Percentiles rank a stretch among this genome's conserved stretches.
Evolutionary conservation across 352 stramenopile genomes (phyloP).

Genomic region (Detonula confervacea): DNA sequence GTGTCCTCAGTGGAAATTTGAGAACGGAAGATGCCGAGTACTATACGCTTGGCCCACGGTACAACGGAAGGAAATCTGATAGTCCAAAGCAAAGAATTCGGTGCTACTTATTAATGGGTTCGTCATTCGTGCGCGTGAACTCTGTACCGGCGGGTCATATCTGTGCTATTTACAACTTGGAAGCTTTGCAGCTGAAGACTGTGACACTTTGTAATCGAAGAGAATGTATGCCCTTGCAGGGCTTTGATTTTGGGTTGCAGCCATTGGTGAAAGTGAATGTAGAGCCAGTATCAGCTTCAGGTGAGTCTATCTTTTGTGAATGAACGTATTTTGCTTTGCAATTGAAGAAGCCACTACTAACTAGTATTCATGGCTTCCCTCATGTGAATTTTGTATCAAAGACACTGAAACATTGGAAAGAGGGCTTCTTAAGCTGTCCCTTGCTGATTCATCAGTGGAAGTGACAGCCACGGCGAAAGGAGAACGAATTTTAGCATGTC

Average conservation of each 20-base stretch:
- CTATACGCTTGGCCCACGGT: conserved; percentile 75
- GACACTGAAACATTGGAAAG: conserved; percentile 74
- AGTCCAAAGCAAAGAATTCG: conserved; percentile 60
- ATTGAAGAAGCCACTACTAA: too few relatives aligned
- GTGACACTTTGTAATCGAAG: conserved; percentile 69
- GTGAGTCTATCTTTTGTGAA: conserved; percentile 21
- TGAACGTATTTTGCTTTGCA: not conserved
- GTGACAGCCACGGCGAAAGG: conserved; percentile 78
- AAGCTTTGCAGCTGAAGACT: conserved; percentile 83
- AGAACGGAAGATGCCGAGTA: conserved; percentile 65
- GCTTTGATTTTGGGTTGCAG: conserved; percentile 73
- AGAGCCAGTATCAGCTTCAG: conserved; percentile 66
- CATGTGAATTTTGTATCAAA: conserved; percentile 3
- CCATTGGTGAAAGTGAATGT: conserved; percentile 86
- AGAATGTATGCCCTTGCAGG: conserved; percentile 72
- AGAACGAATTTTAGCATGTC: conserved; percentile 79
- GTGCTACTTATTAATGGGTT: conserved; percentile 83
- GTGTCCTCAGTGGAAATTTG: conserved; percentile 75
- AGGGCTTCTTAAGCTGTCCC: conserved; percentile 74
- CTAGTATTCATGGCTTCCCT: not conserved
- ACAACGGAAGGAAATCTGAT: conserved; percentile 32
- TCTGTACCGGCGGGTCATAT: conserved; percentile 82
- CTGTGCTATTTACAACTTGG: conserved; percentile 81
- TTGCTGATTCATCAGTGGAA: conserved; percentile 81
- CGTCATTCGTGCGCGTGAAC: conserved; percentile 74